A percentile compares a stretch with the other conserved stretches of the same genome.
phyloP scores from a whole-genome alignment of 768 basidiomycete genomes.

The Amanita pallidorosea region DNA sequence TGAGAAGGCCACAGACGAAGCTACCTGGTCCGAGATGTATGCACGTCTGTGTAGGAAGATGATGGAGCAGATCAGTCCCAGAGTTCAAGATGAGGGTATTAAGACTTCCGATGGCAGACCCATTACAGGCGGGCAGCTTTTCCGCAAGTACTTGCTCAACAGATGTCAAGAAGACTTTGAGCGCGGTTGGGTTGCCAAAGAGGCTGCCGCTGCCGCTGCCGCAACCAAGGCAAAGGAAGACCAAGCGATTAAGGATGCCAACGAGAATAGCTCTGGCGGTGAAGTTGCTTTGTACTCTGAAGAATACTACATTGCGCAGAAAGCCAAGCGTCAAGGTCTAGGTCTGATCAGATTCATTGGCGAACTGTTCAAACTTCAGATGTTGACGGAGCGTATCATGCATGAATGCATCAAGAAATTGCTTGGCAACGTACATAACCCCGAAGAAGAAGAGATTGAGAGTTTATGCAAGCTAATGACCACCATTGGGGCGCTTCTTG shows the following conservation, averaged over 20 bases:
- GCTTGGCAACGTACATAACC: conserved; percentile 85
- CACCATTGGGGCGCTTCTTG: conserved; percentile 79
- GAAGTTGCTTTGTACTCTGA: conserved; percentile 83
- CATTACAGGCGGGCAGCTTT: conserved; percentile 88
- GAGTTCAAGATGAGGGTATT: conserved; percentile 85
- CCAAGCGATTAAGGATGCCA: conserved; percentile 61
- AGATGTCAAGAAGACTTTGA: conserved; percentile 98
- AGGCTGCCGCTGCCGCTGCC: conserved; percentile 79
- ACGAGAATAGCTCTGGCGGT: conserved; percentile 43
- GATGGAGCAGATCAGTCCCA: conserved; percentile 85
- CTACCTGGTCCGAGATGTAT: conserved; percentile 96
- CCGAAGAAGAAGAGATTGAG: conserved; percentile 97
- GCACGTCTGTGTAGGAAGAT: conserved; percentile 90
- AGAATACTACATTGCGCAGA: conserved; percentile 93
- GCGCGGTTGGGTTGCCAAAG: conserved; percentile 86
- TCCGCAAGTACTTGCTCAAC: conserved; percentile 94
- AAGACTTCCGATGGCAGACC: conserved; percentile 73
- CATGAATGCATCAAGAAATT: conserved; percentile 97
- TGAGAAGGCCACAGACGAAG: conserved; percentile 96
- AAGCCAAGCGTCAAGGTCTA: conserved; percentile 94
- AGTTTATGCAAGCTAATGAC: conserved; percentile 86
- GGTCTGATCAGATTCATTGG: conserved; percentile 98
- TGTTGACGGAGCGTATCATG: conserved; percentile 98
- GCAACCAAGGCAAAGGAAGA: conserved; percentile 81
- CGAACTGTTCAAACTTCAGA: conserved; percentile 97